Percentiles rank a stretch among this genome's conserved stretches.
Conservation (phyloP, 2,329 filamentous ascomycete species). For the Diplodia corticola region DNA sequence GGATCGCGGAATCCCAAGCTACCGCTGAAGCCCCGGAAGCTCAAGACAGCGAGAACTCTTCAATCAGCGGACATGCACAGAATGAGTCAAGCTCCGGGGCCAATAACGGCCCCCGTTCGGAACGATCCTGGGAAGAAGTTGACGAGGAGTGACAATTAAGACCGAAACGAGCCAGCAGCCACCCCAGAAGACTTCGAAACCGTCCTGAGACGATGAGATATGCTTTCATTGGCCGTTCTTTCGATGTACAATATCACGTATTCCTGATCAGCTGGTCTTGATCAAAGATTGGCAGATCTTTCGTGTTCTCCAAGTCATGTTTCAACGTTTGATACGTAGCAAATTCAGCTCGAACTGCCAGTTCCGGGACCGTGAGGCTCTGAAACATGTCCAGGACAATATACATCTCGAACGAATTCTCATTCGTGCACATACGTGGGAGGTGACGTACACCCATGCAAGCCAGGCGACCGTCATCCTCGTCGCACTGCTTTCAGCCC, state of each 20-base stretch:
- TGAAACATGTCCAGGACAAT: not conserved
- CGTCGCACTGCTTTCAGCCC: not conserved
- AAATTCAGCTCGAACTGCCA: not conserved
- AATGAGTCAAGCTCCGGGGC: not conserved
- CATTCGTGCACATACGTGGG: not conserved
- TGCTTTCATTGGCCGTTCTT: not conserved
- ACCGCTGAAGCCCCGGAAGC: not conserved
- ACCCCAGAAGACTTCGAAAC: not conserved
- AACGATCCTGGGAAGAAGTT: not conserved
- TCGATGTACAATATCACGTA: not conserved
- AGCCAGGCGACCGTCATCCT: not conserved
- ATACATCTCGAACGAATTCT: not conserved
- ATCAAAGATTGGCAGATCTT: too few species aligned
- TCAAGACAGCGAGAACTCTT: not conserved
- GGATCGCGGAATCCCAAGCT: not conserved
- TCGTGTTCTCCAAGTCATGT: not conserved
- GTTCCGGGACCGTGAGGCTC: not conserved
- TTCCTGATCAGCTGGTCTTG: too few species aligned
- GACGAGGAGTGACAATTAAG: not conserved
- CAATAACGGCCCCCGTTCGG: not conserved
- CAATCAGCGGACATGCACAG: not conserved
- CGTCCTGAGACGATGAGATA: not conserved
- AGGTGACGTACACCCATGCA: not conserved
- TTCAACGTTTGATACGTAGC: not conserved
- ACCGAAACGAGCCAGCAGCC: not conserved